Base-by-base conservation (phyloP, 306 rosid genomes). In the Casuarina equisetifolia region DNA sequence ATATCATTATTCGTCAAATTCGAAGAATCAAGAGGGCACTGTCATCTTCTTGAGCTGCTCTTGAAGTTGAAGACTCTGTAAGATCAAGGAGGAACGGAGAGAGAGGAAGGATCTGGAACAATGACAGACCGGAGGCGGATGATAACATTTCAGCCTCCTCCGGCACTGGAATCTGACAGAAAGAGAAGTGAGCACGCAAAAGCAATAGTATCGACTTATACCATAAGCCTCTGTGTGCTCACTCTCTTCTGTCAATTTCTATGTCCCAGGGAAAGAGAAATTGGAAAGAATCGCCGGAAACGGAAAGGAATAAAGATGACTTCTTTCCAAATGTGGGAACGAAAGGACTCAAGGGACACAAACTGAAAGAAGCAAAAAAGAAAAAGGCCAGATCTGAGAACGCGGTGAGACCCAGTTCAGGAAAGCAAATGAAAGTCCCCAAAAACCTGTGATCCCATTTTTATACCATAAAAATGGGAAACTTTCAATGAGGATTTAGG, bases 191-290 rank as follows among this genome's bases (percentile, higher is more conserved):
- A 92, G 98, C 98, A 94, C 98, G 66, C 98, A 94, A 90, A 90
- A 85, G 89, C 84, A 90, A 71, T 49, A 78, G 79, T 84, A 88
- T 86, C 88, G 7, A 48, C 9, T 74, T 84, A 89, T 92, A 91
- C 74, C 46, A 78, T 83, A 70, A 78, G 78, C 91, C 86, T 84
- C 96, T 90, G 86, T 90, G 97, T 94, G 98, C 98, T 94, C 98
- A 89, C 98, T 94, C 98, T 94, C 98, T 94, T 94, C 98, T 94
- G 98, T 94, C 98, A 94, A 91, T 88, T 90, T 91, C 97, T 53
- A 85, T 81, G 86, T 88, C 69, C 88, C 88, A 74, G 49, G 57
- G 62, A 79, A 66, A 82, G 20, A 11, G 3, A 43, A 6, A 43
- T 2, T 4, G 38, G 43, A 1, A 3, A 42, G 3, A 62, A 63